Percentiles rank a stretch among this genome's conserved stretches.
These are phyloP conservation scores for Orbilia brochopaga DNA, from an alignment of 2,329 filamentous ascomycete species.

Conservation along the genomic window DNA sequence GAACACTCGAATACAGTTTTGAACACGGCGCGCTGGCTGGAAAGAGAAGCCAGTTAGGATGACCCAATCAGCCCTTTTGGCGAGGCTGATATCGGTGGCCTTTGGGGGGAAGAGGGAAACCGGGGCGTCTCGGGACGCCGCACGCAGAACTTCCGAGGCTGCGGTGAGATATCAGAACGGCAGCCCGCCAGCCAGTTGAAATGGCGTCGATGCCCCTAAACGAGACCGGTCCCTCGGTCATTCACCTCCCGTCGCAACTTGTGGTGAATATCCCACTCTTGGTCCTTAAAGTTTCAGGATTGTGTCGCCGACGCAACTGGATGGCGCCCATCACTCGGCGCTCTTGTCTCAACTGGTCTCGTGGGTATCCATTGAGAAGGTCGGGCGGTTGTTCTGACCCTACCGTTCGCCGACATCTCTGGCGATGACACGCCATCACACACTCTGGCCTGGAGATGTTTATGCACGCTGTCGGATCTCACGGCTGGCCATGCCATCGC, in stretches of 20 bases:
- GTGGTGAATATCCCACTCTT: too few species aligned
- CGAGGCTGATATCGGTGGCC: background rate
- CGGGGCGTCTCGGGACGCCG: background rate
- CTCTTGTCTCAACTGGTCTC: background rate
- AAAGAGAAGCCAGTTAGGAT: background rate
- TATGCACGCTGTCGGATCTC: too few species aligned
- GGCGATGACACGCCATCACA: too few species aligned
- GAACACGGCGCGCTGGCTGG: background rate
- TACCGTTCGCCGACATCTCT: too few species aligned
- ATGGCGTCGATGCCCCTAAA: background rate
- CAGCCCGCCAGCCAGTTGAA: background rate
- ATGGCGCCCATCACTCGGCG: background rate
- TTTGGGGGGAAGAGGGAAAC: background rate
- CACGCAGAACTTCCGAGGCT: background rate
- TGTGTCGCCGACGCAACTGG: slow-evolving; percentile 1
- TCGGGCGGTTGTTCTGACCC: too few species aligned
- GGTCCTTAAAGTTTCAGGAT: background rate
- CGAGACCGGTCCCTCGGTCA: background rate
- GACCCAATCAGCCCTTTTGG: background rate
- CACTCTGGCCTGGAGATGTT: too few species aligned
- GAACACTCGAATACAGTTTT: background rate
- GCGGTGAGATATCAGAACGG: background rate
- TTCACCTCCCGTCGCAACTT: background rate
- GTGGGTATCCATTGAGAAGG: background rate
- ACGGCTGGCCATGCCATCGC: too few species aligned